A percentile compares a stretch with the other conserved stretches of the same genome.
These are phyloP conservation scores for Neurospora sp. DNA, from an alignment of 2,329 filamentous ascomycete species.

Conservation along the genomic window DNA sequence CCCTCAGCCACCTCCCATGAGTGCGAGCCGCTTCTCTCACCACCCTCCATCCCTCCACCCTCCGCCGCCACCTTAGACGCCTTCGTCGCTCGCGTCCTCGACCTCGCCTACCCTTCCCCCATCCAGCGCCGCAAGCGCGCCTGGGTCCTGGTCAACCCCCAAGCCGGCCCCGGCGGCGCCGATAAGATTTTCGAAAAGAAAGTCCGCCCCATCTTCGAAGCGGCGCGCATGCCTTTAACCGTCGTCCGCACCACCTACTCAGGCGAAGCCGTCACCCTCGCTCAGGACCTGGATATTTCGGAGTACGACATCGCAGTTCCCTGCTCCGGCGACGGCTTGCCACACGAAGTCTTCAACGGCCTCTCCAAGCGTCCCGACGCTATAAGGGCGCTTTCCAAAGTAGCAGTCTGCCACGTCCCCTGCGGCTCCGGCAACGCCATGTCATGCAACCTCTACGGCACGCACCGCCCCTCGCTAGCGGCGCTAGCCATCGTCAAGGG, in stretches of 20 bases:
- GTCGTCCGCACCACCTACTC: constrained; percentile 60
- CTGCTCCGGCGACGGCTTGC: constrained; percentile 85
- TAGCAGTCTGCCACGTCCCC: constrained; percentile 80
- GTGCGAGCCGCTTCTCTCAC: constrained; percentile 8
- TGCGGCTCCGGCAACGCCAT: constrained; percentile 93
- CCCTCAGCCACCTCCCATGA: background rate
- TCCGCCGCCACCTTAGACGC: constrained; percentile 28
- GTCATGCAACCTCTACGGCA: constrained; percentile 81
- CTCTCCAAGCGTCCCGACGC: constrained; percentile 70
- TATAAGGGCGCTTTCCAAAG: constrained; percentile 57
- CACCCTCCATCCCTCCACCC: constrained; percentile 25
- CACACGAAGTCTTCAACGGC: constrained; percentile 92
- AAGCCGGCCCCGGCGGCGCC: constrained; percentile 73
- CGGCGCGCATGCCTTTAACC: constrained; percentile 68
- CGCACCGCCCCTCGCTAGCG: constrained; percentile 62
- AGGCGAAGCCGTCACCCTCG: constrained; percentile 73
- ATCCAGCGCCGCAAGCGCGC: constrained; percentile 64
- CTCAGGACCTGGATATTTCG: constrained; percentile 64
- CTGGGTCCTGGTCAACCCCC: constrained; percentile 85
- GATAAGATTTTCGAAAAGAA: constrained; percentile 63
- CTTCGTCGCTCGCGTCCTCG: constrained; percentile 58
- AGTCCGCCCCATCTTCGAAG: constrained; percentile 73
- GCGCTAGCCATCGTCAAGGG: constrained; percentile 84
- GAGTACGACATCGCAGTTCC: constrained; percentile 78
- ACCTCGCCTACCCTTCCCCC: constrained; percentile 55